A percentile compares a stretch with the other conserved stretches of the same genome.
phyloP scores from a whole-genome alignment of 78 protist species.

The Reticulomyxa filosa region DNA sequence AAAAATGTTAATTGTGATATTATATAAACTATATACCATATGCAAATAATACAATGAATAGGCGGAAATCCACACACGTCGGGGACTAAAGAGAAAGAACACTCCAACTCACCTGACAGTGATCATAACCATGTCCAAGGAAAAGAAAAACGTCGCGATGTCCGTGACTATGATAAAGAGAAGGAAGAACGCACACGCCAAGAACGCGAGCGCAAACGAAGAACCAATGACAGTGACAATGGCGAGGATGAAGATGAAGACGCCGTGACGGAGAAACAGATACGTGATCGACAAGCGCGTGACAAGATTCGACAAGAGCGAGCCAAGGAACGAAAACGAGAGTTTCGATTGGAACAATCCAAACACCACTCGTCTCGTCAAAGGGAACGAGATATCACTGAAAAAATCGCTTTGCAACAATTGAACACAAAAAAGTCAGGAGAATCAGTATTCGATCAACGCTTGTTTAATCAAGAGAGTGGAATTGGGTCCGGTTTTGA shows the following conservation, averaged over 20 bases:
- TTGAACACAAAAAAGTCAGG: neutral
- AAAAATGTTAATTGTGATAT: neutral
- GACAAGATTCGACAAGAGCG: conserved; percentile 12
- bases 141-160: neutral
- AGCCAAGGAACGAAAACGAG: conserved; percentile 21
- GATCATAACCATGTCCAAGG: neutral
- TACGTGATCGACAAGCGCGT: neutral
- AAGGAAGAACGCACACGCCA: neutral
- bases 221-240: neutral
- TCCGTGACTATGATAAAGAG: neutral
- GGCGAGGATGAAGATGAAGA: neutral
- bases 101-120: neutral
- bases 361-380: conserved; percentile 20
- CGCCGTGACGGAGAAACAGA: neutral
- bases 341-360: conserved; percentile 17
- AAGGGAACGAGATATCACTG: conserved; percentile 65
- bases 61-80: neutral
- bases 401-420: conserved; percentile 64
- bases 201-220: neutral
- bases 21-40: neutral
- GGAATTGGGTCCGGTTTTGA: conserved; percentile 7
- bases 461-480: conserved; percentile 56
- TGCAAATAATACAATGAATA: neutral
- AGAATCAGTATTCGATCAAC: conserved; percentile 58
- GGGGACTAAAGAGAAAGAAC: neutral